Evolutionary conservation across 257 asterid species (phyloP).

Genomic region (Oldenlandia corymbosa): DNA sequence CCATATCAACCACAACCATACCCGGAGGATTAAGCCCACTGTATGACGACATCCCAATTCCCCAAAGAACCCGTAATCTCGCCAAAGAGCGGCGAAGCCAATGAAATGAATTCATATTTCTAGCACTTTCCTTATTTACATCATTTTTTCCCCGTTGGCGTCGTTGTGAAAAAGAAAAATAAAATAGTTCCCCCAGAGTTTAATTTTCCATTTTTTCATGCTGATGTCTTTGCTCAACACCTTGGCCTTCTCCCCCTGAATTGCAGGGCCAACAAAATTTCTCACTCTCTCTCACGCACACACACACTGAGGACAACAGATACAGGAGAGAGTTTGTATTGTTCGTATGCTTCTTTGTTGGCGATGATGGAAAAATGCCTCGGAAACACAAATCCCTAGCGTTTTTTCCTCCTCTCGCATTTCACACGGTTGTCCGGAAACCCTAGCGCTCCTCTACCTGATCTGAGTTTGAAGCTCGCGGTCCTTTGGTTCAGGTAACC

Average conservation of each 20-base stretch:
- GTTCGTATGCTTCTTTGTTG: neutral
- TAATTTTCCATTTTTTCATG: neutral
- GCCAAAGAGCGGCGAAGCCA: neutral
- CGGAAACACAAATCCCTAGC: slow-evolving; percentile 4
- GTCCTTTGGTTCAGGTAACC: slow-evolving; percentile 15
- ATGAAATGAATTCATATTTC: neutral
- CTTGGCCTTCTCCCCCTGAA: slow-evolving; percentile 1
- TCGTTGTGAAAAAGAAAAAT: neutral
- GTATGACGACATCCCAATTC: neutral
- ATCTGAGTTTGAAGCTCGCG: neutral
- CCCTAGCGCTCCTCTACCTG: slow-evolving; percentile 21
- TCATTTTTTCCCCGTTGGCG: neutral
- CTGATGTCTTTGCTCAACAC: slow-evolving; percentile 3
- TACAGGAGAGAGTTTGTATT: neutral
- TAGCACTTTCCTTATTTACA: neutral
- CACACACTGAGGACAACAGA: neutral
- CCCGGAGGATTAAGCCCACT: neutral
- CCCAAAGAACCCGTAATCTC: neutral
- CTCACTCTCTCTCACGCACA: neutral
- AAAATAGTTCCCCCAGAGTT: no score
- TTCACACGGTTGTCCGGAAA: neutral
- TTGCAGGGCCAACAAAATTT: slow-evolving; percentile 7
- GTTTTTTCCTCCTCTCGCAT: neutral
- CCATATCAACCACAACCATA: neutral
- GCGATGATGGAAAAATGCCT: slow-evolving; percentile 15